These are phyloP conservation scores for Cladobotryum protrusum DNA, from an alignment of 2,329 filamentous ascomycete genomes.

Conservation along the genomic window DNA sequence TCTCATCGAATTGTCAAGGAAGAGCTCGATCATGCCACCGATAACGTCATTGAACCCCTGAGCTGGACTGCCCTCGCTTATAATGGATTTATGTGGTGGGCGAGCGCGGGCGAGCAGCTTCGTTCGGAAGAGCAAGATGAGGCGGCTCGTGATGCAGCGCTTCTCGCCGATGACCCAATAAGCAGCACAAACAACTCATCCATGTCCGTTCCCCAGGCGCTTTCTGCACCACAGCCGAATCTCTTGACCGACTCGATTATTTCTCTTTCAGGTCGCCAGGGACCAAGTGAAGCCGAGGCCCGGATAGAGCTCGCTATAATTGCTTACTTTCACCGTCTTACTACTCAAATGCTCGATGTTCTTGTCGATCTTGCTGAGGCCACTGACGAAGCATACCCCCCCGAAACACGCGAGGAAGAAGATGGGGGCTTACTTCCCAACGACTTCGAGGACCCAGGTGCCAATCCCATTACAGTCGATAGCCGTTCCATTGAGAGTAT, in stretches of 20 bases:
- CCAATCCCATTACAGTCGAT: conserved; percentile 47
- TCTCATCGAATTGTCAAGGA: conserved; percentile 25
- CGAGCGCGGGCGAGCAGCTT: conserved; percentile 69
- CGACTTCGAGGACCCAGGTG: conserved; percentile 27
- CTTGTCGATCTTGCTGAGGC: conserved; percentile 55
- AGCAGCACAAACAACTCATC: conserved; percentile 18
- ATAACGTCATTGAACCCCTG: conserved; percentile 54
- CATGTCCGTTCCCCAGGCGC: conserved; percentile 25
- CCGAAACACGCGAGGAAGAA: conserved; percentile 21
- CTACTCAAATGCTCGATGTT: conserved; percentile 56
- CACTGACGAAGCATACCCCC: conserved; percentile 37
- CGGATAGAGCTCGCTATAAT: conserved; percentile 64
- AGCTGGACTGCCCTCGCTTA: conserved; percentile 73
- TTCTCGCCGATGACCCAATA: conserved; percentile 47
- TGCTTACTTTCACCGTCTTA: conserved; percentile 75
- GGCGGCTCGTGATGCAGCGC: conserved; percentile 45
- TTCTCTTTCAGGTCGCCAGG: conserved; percentile 35
- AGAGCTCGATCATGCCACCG: conserved; percentile 43
- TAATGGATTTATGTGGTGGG: conserved; percentile 85
- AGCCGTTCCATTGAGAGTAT: conserved; percentile 62
- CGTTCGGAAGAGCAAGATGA: conserved; percentile 56
- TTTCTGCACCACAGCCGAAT: conserved; percentile 25
- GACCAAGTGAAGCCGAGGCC: conserved; percentile 37
- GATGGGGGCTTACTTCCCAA: conserved; percentile 26
- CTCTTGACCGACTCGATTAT: conserved; percentile 38